Percentiles rank a stretch among this genome's conserved stretches.
Evolutionary conservation across 2,329 filamentous ascomycete genomes (phyloP).

Genomic region (Lachnellula hyalina): DNA sequence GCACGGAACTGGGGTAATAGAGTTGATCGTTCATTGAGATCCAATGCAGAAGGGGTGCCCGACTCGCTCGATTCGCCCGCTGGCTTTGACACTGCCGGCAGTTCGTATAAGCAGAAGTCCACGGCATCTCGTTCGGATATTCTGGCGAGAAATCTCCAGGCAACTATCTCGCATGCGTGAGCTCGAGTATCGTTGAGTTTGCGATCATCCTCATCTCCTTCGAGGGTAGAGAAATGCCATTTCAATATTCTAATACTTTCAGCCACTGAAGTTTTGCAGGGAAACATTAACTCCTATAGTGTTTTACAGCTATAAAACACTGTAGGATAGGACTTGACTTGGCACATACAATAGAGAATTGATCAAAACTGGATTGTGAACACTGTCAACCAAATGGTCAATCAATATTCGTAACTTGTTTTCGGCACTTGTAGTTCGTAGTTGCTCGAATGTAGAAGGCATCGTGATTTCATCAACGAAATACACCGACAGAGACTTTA

Average conservation of each 20-base stretch:
- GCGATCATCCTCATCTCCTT: constrained; percentile 48
- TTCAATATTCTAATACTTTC: constrained; percentile 56
- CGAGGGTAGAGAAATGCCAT: constrained; percentile 64
- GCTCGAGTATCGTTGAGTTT: constrained; percentile 64
- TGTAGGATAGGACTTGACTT: background rate
- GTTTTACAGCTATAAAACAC: too few relatives aligned
- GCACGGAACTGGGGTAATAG: constrained; percentile 28
- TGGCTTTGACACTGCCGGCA: constrained; percentile 39
- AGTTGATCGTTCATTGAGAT: constrained; percentile 22
- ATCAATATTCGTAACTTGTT: constrained; percentile 54
- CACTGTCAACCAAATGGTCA: constrained; percentile 55
- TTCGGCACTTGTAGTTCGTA: constrained; percentile 61
- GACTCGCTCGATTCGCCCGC: background rate
- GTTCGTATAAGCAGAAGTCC: constrained; percentile 68
- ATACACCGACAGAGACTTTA: constrained; percentile 52
- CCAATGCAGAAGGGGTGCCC: constrained; percentile 5
- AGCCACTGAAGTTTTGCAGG: constrained; percentile 1
- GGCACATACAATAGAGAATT: constrained; percentile 64
- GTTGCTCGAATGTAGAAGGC: constrained; percentile 68
- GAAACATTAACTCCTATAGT: background rate
- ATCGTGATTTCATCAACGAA: constrained; percentile 57
- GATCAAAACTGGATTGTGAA: constrained; percentile 65
- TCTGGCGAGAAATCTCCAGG: constrained; percentile 69
- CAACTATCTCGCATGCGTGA: constrained; percentile 73
- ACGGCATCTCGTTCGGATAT: constrained; percentile 69